Evolutionary conservation across 2,329 filamentous ascomycete genomes (phyloP), one percentile per base, ranked within the genome.

Genomic region (Stachybotrys chartarum): DNA sequence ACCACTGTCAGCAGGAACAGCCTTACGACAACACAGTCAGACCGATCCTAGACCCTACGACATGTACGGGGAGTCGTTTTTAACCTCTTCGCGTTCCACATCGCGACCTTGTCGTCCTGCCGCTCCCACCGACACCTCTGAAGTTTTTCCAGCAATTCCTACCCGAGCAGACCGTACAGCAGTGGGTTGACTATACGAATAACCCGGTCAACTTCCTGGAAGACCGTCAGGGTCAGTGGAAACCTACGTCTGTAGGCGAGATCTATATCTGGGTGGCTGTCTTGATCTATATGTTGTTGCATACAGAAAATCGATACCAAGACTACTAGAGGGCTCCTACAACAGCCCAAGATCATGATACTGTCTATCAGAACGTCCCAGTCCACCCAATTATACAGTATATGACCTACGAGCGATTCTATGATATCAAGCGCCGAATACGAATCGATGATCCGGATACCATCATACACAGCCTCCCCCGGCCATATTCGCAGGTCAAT

Each of bases 321-420:
- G 52, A 53, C 50, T 54, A 58, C 52, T 61, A 30, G 55, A 52
- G 50, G 52, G 55, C 53, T 30, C 24, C 49, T 42, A n/a, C n/a
- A 17, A 59, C 59, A 30, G 59, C 58, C 50, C 58, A 58, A 51
- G n/a, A n/a, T n/a, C n/a, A n/a, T n/a, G n/a, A n/a, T n/a, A n/a
- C n/a, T n/a, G n/a, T n/a, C n/a, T 48, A 12, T 6, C n/a, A 7
- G 46, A 48, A 30, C 24, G 2, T 48, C 5, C 46, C 46, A 12
- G 6, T 6, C 6, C 46, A 48, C 46, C 46, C 46, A 48, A 48
- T 48, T 6, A 48, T 48, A 17, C 46, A 48, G 24, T 48, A 17
- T 30, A 48, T 48, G 6, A 48, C 5, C 2, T 48, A 48, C 24
- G 24, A 30, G n/a, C 46, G 46, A 30, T 48, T 48, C 46, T 48